Evolutionary conservation across 352 stramenopile genomes (phyloP).

Genomic region (Pythium phragmiticola): DNA sequence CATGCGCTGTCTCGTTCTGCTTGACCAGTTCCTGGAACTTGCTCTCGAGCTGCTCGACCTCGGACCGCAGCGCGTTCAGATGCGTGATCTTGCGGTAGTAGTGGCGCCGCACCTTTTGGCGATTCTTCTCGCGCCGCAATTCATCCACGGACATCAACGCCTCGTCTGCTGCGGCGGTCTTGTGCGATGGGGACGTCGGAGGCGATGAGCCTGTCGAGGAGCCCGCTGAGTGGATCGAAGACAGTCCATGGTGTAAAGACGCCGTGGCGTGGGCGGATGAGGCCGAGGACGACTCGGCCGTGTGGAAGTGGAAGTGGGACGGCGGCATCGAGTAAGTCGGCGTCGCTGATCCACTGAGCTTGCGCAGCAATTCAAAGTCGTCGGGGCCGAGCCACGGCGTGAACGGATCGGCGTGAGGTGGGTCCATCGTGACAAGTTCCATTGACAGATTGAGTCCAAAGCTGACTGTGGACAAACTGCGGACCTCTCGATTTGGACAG

Average conservation of each 20-base stretch:
- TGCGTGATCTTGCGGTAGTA: conserved; percentile 35
- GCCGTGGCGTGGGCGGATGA: background rate
- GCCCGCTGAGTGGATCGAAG: background rate
- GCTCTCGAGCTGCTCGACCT: conserved; percentile 25
- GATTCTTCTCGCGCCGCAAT: conserved; percentile 30
- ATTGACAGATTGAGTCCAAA: background rate
- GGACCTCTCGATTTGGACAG: too few species aligned
- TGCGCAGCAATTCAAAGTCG: conserved; percentile 26
- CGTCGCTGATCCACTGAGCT: conserved; percentile 3
- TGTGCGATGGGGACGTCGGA: background rate
- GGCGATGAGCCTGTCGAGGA: conserved; percentile 2
- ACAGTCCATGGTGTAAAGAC: background rate
- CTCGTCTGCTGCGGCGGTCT: background rate
- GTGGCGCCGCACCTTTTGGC: conserved; percentile 35
- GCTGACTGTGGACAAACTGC: background rate
- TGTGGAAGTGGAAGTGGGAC: conserved; percentile 2
- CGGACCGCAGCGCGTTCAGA: conserved; percentile 23
- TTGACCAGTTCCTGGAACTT: conserved; percentile 17
- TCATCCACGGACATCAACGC: conserved; percentile 18
- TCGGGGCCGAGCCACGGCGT: conserved; percentile 24
- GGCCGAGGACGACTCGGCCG: background rate
- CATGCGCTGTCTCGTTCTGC: conserved; percentile 5
- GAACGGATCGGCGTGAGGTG: conserved; percentile 9
- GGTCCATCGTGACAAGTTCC: conserved; percentile 17
- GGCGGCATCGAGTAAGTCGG: background rate